A percentile compares a stretch with the other conserved stretches of the same genome.
Conservation (phyloP, 305 asterid species). For the Fraxinus floribunda region DNA sequence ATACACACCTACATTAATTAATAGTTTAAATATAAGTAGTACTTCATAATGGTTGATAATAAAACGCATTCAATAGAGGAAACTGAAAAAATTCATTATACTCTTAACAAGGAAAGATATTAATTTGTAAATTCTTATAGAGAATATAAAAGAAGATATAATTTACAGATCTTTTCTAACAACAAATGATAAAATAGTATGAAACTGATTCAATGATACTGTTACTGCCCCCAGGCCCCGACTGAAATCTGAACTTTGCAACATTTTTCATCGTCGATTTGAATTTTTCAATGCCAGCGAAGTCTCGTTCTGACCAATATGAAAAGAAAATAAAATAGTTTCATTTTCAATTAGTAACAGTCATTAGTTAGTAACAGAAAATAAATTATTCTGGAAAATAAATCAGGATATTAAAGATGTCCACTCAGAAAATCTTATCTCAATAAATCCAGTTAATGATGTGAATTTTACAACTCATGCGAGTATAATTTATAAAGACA, state of each 20-base stretch:
- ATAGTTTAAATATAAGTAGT: background rate
- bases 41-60: background rate
- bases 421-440: background rate
- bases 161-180: background rate
- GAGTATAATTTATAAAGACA: background rate
- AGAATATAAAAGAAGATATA: background rate
- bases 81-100: too few relatives aligned
- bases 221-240: too few relatives aligned
- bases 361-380: background rate
- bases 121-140: background rate
- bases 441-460: background rate
- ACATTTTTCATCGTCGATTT: too few relatives aligned
- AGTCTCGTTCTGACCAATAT: too few relatives aligned
- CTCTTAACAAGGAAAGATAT: background rate
- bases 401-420: background rate
- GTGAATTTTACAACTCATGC: background rate
- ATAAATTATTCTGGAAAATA: background rate
- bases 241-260: too few relatives aligned
- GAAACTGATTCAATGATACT: background rate
- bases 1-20: background rate
- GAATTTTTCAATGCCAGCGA: too few relatives aligned
- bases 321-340: too few relatives aligned
- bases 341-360: background rate
- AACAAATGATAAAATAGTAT: background rate
- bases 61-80: background rate